These are phyloP conservation scores for Salix dunnii DNA, from an alignment of 345 rosid species.

Conservation along the genomic window DNA sequence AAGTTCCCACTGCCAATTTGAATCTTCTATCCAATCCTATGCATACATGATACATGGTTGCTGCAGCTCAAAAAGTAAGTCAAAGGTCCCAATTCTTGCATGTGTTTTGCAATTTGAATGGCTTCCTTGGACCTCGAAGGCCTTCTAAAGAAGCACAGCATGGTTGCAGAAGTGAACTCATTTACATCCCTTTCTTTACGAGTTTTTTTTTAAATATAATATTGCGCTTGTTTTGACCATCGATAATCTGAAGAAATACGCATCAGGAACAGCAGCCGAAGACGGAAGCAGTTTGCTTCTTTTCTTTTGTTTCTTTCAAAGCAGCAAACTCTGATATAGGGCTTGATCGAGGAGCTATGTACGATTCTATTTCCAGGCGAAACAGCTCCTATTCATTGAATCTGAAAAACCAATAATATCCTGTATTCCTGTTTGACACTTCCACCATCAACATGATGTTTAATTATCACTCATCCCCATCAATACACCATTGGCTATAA, in stretches of 20 bases:
- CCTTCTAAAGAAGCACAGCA: conserved; percentile 72
- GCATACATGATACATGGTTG: conserved; percentile 63
- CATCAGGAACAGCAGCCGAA: conserved; percentile 42
- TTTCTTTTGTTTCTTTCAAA: conserved; percentile 65
- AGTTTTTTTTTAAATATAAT: conserved; percentile 35
- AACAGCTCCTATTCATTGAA: conserved; percentile 56
- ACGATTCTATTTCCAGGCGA: conserved; percentile 54
- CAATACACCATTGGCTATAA: too few relatives aligned
- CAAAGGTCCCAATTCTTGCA: conserved; percentile 58
- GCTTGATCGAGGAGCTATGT: conserved; percentile 73
- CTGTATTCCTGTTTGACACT: conserved; percentile 41
- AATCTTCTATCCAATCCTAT: conserved; percentile 56
- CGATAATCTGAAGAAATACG: conserved; percentile 61
- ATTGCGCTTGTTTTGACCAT: conserved; percentile 60
- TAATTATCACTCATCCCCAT: too few relatives aligned
- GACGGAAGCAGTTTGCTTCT: conserved; percentile 53
- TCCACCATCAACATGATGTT: conserved; percentile 44
- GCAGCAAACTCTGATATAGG: conserved; percentile 71
- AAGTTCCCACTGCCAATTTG: conserved; percentile 52
- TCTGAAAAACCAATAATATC: conserved; percentile 51
- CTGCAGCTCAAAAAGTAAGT: conserved; percentile 67
- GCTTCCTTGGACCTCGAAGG: conserved; percentile 69
- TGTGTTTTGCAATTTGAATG: conserved; percentile 51
- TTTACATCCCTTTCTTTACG: conserved; percentile 70
- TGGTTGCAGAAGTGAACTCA: conserved; percentile 79